Evolutionary conservation across 768 basidiomycete species (phyloP), one percentile per base, ranked within the genome.

Genomic region (Boletus fagicola): DNA sequence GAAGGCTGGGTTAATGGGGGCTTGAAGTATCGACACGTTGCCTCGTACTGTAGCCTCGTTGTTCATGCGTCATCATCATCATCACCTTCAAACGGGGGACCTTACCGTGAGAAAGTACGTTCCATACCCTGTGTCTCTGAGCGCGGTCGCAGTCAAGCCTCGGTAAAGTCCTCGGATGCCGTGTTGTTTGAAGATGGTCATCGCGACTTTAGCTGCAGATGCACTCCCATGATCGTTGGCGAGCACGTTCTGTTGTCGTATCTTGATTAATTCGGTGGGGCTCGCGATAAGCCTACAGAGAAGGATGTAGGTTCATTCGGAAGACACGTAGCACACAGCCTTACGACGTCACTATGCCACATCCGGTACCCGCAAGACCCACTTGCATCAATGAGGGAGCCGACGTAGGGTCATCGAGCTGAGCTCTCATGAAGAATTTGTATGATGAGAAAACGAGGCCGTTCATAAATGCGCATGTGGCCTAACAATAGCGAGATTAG

Each of bases 241-340:
- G 48, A 83, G 69, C 53, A 80, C 72, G 31, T 82, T 79, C 62
- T 92, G 90, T 62, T 90, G 88, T 35, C 87, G 81, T 68, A 94
- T 92, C 77, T 96, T 96, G 74, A 96, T 78, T 1, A 94, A 80
- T 61, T 96, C 94, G 9, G 86, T 90, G 0, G 94, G 93, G 1
- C 89, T 86, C 3, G 91, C 90, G 54, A 95, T 71, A 11, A 91
- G 62, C 6, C 91, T 92, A 39, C 13, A 22, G 9, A 2, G 8
- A n/a, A 11, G 36, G 28, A 20, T 8, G 5, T 40, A 15, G n/a
- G 36, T 53, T 44, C 20, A 10, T 51, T 57, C 24, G 28, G 4
- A 28, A 5, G 18, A 49, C 56, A 60, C 54, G 36, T 5, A 55
- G 35, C 26, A 59, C 54, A 57, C 22, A 24, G 54, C 44, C 90